Base-by-base conservation (phyloP, 306 rosid genomes). In the Inga leiocalycina region DNA sequence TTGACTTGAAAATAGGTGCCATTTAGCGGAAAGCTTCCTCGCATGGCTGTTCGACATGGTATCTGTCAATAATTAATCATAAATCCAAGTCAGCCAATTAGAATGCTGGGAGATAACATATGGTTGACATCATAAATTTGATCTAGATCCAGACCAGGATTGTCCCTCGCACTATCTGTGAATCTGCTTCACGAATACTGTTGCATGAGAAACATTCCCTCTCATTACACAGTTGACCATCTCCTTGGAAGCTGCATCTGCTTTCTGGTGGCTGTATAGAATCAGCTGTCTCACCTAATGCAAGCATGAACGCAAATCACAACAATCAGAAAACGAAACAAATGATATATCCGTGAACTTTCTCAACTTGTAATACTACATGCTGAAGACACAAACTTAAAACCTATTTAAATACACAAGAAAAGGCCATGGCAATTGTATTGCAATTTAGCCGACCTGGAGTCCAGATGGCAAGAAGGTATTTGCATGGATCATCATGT, bases 401-500 rank as follows among this genome's bases (percentile, higher is more conserved):
- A 59, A 51, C 41, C 49, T 16, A 82, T 85, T 72, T 62, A 30
- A 74, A 62, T 56, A 27, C 74, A 80, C 56, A 67, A 48, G 69
- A 82, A 77, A 69, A 83, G 41, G 77, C n/a, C 46, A 59, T 43
- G 69, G 48, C 80, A 80, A 46, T 35, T 17, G 39, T 46, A 41
- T 51, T 45, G 41, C 64, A 68, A 43, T 57, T 43, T 82, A 80
- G 71, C 83, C 72, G 89, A 92, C 99, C 99, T 91, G 99, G 99
- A 74, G 98, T 90, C 99, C 99, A 97, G 85, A 97, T 94, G 68
- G 99, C 98, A 81, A 97, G 91, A 75, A 97, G 95, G 92, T 97
- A 97, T 62, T 81, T 86, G 88, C 95, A 90, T 27, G 99, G 99
- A 84, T 97, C 99, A 86, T 97, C 99, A 34, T 91, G 89, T 90